These are phyloP conservation scores for Mycena sanguinolenta DNA, from an alignment of 768 basidiomycete species.

Conservation along the genomic window DNA sequence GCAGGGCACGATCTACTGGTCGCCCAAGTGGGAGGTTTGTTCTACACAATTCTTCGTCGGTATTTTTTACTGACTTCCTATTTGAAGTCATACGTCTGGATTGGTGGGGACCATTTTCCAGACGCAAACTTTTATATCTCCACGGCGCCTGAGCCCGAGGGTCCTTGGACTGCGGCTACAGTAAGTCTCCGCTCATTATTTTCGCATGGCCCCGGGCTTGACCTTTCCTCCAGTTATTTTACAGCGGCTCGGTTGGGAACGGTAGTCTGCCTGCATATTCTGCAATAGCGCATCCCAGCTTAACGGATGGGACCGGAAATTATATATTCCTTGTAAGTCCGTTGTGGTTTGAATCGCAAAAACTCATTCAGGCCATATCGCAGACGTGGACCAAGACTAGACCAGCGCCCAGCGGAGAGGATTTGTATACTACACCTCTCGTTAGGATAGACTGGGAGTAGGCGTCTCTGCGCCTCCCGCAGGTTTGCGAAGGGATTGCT, in stretches of 20 bases:
- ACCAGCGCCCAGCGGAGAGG: neutral
- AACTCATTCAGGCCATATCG: neutral
- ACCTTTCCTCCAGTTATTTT: too few relatives aligned
- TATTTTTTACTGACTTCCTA: too few relatives aligned
- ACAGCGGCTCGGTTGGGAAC: too few relatives aligned
- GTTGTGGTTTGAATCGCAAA: too few relatives aligned
- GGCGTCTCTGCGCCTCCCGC: too few relatives aligned
- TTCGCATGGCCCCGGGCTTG: neutral
- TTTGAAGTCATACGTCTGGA: slow-evolving; percentile 32
- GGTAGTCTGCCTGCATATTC: neutral
- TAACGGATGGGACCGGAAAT: neutral
- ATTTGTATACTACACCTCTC: slow-evolving; percentile 26
- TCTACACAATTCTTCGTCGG: neutral
- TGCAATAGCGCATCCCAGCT: neutral
- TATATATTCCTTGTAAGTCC: neutral
- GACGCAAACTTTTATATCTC: slow-evolving; percentile 32
- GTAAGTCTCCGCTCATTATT: neutral
- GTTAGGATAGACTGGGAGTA: slow-evolving; percentile 32
- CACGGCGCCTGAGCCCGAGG: slow-evolving; percentile 29
- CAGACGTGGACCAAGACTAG: slow-evolving; percentile 29
- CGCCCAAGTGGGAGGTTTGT: slow-evolving; percentile 27
- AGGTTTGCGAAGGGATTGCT: too few relatives aligned
- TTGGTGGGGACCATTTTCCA: slow-evolving; percentile 32
- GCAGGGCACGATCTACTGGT: slow-evolving; percentile 30
- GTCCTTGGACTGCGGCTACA: slow-evolving; percentile 18